Evolutionary conservation across 148 eudicot species (phyloP), one percentile per base, ranked within the genome.

Genomic region (Spergularia bocconei): DNA sequence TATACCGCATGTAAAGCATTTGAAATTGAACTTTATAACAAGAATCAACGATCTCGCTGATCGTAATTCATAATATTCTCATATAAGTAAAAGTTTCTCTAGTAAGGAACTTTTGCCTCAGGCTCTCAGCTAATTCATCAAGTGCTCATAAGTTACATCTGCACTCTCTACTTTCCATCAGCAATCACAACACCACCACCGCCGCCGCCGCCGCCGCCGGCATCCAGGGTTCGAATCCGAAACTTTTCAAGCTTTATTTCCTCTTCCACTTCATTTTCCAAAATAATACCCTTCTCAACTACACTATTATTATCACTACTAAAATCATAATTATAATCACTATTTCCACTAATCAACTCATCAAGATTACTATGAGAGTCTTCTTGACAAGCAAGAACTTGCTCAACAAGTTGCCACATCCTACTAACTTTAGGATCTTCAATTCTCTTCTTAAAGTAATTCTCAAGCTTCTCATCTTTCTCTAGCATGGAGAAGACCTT

Each of bases 321-420:
- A 66, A 33, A 12, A 56, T 5, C 13, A 55, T 53, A n/a, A 51
- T 13, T 21, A 20, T 7, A 5, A 56, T 17, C 21, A 25, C 39
- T 38, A 44, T 47, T 61, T 12, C 19, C 3, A 39, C 4, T 38
- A 55, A 71, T 20, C 21, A 33, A 13, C 10, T 19, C 63, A 62
- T 77, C 51, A 12, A 75, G 13, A 52, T 50, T 33, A 63, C 16
- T 16, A 39, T 52, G 38, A 19, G 51, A 48, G 4, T 71, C 69
- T 3, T 70, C 53, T 53, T 70, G 84, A n/a, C 62, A 67, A 57
- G 69, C 74, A 50, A 82, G 11, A 11, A 82, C 67, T 53, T 78
- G 81, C 25, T 78, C 81, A 25, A 82, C 75, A 36, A 82, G 48
- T 61, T 78, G 71, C 84, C 84, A 82, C 75, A 82, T 82, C 20